A percentile compares a stretch with the other conserved stretches of the same genome.
phyloP scores from a whole-genome alignment of 2,329 filamentous ascomycete species.

The Trichoderma atrobrunneum region DNA sequence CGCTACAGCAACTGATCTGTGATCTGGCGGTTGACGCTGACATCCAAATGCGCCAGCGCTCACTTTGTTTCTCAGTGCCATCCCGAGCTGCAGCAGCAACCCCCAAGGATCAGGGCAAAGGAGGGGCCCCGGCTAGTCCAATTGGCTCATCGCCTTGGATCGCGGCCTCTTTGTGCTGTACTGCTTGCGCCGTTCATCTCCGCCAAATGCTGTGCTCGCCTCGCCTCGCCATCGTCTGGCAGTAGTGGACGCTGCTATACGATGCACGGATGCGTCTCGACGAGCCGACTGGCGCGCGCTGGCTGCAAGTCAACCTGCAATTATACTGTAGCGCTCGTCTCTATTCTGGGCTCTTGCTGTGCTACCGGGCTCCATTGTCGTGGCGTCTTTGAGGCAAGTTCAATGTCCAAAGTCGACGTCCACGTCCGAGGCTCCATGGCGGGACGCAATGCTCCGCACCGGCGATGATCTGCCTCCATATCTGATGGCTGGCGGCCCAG shows the following conservation, averaged over 20 bases:
- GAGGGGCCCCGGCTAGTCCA: not conserved
- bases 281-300: not conserved
- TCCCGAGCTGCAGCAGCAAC: constrained; percentile 1
- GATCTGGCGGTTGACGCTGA: constrained; percentile 13
- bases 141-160: not conserved
- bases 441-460: constrained; percentile 18
- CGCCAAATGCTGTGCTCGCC: not conserved
- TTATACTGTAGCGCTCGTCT: constrained; percentile 13
- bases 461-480: constrained; percentile 18
- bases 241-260: not conserved
- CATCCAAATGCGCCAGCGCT: not conserved
- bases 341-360: not conserved
- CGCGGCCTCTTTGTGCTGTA: not conserved
- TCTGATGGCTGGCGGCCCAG: constrained; percentile 15
- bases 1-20: not conserved
- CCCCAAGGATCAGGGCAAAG: not conserved
- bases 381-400: not conserved
- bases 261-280: not conserved
- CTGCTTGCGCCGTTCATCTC: not conserved
- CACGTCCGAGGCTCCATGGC: constrained; percentile 5
- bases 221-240: not conserved
- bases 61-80: not conserved
- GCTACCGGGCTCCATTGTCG: not conserved
- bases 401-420: not conserved
- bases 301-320: constrained; percentile 14